Evolutionary conservation across 306 rosid genomes (phyloP), one percentile per base, ranked within the genome.

Genomic region (Alnus glutinosa): DNA sequence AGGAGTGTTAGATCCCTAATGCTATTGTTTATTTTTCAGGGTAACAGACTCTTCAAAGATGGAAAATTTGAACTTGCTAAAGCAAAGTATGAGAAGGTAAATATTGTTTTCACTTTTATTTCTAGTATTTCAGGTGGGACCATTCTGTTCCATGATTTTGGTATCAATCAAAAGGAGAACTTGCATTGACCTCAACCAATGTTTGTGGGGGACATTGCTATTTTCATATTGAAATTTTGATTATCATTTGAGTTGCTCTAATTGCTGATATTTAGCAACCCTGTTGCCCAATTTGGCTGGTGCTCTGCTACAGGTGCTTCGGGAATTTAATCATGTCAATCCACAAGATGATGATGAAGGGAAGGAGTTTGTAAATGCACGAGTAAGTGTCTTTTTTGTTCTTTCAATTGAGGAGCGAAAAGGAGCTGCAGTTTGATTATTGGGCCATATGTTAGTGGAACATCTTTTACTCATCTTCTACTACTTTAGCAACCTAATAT

Each of bases 321-420:
- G 99, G 66, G 99, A 96, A 85, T 96, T 96, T 86, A 91, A 93
- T 91, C 99, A 95, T 83, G 97, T 95, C 51, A 91, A 95, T 89
- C 99, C 99, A 79, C 99, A 91, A 81, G 99, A 91, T 80, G 99
- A 95, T 2, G 98, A 93, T 5, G 96, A 95, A 87, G 99, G 97
- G 75, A 95, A 91, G 83, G 59, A 87, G 66, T 95, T 91, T 87
- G 46, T 75, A 55, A 85, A 93, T 87, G 88, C 99, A 4, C 92
- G 97, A 80, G 99, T 95, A 81, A 72, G 90, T 79, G n/a, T 67
- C 55, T 48, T 50, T 34, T 7, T 48, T 70, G 68, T 55, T 32
- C 55, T 68, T 39, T 71, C 55, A 1, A 78, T 64, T 39, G 66
- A 63, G 39, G 11, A 62, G 48, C 34, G 62, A 54, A 47, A 28